Percentiles rank a stretch among this genome's conserved stretches.
phyloP scores from a whole-genome alignment of 2,329 filamentous ascomycete genomes.

The Fusarium sp. region DNA sequence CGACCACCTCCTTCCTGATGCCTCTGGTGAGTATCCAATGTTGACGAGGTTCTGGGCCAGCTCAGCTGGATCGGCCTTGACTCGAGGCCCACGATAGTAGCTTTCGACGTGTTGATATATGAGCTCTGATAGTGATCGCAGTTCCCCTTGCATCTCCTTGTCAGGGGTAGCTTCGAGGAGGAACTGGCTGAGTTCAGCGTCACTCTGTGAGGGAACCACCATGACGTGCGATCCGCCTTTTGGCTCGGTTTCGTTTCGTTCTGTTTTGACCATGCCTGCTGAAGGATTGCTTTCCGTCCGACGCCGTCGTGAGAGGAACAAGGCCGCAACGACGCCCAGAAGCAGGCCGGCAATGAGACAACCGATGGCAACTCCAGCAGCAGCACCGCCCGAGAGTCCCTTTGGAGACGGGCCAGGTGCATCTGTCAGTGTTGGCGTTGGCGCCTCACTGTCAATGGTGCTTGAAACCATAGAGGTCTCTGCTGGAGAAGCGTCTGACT shows the following conservation, averaged over 20 bases:
- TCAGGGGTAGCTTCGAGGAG: constrained; percentile 51
- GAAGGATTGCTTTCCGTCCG: not conserved
- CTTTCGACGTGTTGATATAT: constrained; percentile 53
- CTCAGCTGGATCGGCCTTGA: constrained; percentile 25
- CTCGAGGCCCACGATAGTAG: constrained; percentile 48
- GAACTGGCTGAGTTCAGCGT: constrained; percentile 48
- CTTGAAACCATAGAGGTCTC: no score
- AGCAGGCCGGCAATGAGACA: constrained; percentile 44
- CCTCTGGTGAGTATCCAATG: constrained; percentile 41
- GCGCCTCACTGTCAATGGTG: no score
- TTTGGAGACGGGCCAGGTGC: not conserved
- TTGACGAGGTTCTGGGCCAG: constrained; percentile 40
- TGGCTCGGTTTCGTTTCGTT: not conserved
- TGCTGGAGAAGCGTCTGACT: no score
- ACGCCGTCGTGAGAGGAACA: constrained; percentile 41
- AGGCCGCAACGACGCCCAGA: constrained; percentile 40
- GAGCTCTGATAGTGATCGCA: constrained; percentile 48
- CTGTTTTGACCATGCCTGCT: not conserved
- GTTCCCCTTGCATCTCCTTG: constrained; percentile 47
- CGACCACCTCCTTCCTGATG: constrained; percentile 32
- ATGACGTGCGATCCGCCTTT: constrained; percentile 19
- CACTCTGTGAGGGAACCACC: constrained; percentile 20
- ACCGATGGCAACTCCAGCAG: constrained; percentile 46
- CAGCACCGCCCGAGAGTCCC: constrained; percentile 27
- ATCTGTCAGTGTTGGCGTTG: not conserved